Base-by-base conservation (phyloP, 1,139 yeast species). In the Taphrina communis region DNA sequence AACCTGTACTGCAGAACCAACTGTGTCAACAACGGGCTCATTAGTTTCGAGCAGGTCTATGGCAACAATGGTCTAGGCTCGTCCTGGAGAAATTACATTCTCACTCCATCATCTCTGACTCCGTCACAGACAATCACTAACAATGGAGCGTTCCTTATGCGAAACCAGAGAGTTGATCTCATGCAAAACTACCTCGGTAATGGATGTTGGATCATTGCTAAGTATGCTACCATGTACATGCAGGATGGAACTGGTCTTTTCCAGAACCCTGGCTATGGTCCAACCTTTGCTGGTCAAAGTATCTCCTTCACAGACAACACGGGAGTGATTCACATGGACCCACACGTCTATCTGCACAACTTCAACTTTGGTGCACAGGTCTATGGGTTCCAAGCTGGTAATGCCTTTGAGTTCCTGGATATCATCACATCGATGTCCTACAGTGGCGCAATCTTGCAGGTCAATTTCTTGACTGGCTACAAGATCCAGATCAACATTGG, bases 11-110 rank as follows among this genome's bases (percentile, higher is more conserved):
- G 57, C n/a, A 14, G 46, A 35, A 21, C 14, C 17, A 48, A 46
- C n/a, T 39, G 65, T 51, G 50, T 60, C 56, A 60, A 60, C 57
- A 36, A 48, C 21, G 65, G 65, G 17, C 57, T 60, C 57, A 51
- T 60, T 48, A 52, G n/a, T 25, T 60, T 60, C 46, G 56, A 50
- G 57, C 57, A 60, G 25, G 19, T 51, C 35, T 6, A 35, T 14
- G 65, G 65, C 35, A 60, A 50, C 57, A 19, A n/a, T 25, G 65
- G 65, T 41, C 17, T 52, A n/a, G 65, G 56, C 4, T 31, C 65
- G 7, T 31, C 35, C 17, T 60, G 65, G 65, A 50, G 57, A 50
- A 58, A 46, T 21, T 36, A 58, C n/a, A 31, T 31, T 25, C 53
- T 58, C 25, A 39, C 60, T 8, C 38, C 46, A 31, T 35, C 58